phyloP scores from a whole-genome alignment of 768 basidiomycete genomes.

The Rhodosporidiobolus sp. region DNA sequence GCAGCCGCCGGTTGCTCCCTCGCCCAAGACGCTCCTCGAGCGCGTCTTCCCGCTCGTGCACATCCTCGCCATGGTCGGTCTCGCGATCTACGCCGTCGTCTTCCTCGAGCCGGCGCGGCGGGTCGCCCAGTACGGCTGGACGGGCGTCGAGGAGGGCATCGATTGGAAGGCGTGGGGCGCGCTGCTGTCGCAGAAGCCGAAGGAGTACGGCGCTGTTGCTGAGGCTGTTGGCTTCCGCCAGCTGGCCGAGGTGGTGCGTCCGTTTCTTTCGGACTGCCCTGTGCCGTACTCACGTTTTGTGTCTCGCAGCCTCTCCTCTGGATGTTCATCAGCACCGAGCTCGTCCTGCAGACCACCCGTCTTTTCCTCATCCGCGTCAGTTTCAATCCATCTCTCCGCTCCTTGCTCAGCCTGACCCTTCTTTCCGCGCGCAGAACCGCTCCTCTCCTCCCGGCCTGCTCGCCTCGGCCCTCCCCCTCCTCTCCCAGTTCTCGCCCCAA shows the following conservation, averaged over 20 bases:
- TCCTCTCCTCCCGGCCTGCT: constrained; percentile 40
- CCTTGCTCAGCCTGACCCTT: too few relatives aligned
- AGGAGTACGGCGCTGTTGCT: constrained; percentile 4
- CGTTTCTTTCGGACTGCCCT: too few relatives aligned
- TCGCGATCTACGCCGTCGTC: constrained; percentile 38
- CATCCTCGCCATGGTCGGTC: constrained; percentile 41
- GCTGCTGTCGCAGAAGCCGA: constrained; percentile 13
- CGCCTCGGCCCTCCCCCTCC: constrained; percentile 39
- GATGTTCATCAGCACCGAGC: constrained; percentile 44
- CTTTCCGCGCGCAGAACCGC: constrained; percentile 28
- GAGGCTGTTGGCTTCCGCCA: constrained; percentile 15
- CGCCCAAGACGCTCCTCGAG: constrained; percentile 40
- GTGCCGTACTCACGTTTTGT: background rate
- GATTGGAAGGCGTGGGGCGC: constrained; percentile 43
- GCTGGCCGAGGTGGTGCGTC: constrained; percentile 36
- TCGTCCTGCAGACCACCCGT: constrained; percentile 43
- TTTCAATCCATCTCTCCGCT: background rate
- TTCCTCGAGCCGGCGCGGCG: constrained; percentile 38
- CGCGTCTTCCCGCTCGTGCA: constrained; percentile 42
- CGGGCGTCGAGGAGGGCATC: constrained; percentile 17
- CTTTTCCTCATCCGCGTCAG: constrained; percentile 43
- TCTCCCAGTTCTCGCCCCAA: constrained; percentile 42
- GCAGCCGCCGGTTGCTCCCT: constrained; percentile 13
- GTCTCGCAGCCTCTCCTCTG: constrained; percentile 38
- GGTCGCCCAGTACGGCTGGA: constrained; percentile 28